Evolutionary conservation across 306 rosid genomes (phyloP), one percentile per base, ranked within the genome.

Genomic region (Abrus pulchellus): DNA sequence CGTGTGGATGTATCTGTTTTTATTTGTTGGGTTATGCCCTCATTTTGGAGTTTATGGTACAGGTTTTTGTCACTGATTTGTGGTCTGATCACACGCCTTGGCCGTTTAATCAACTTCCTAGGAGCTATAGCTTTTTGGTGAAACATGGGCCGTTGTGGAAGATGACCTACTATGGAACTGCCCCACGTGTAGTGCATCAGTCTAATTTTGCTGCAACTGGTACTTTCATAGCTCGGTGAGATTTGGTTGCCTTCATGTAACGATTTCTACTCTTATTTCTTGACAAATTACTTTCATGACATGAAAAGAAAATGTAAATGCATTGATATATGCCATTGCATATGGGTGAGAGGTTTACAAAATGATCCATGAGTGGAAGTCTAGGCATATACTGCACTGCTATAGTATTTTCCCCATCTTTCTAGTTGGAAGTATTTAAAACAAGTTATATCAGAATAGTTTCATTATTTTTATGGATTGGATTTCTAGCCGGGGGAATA

Each of bases 11-110:
- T 32, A 3, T 55, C 28, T 56, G 53, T 80, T 3, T 28, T 59
- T 41, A 11, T 54, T 10, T 10, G 53, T 44, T 50, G 40, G 64
- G 44, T 69, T 82, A 1, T 76, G 66, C 60, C 66, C 70, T 76
- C 13, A 77, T 14, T 43, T 5, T 53, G 47, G 65, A 28, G 60
- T 82, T 60, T 6, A 36, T 74, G 59, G 41, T 61, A 43, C 92
- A 94, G 98, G 98, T 94, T 75, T 94, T 94, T 83, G 85, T 94
- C 67, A 92, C 98, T 67, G 98, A 94, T 91, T 88, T 94, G 67
- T 94, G 98, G 98, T 47, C 98, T 57, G 97, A 94, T 50, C 98
- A 94, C 83, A 94, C 98, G 12, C 98, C 98, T 63, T 94, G 98
- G 98, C 98, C 98, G 5, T 94, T 94, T 79, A 94, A 94, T 80